These are phyloP conservation scores for Brassica cretica DNA, from an alignment of 345 rosid species.

Conservation along the genomic window DNA sequence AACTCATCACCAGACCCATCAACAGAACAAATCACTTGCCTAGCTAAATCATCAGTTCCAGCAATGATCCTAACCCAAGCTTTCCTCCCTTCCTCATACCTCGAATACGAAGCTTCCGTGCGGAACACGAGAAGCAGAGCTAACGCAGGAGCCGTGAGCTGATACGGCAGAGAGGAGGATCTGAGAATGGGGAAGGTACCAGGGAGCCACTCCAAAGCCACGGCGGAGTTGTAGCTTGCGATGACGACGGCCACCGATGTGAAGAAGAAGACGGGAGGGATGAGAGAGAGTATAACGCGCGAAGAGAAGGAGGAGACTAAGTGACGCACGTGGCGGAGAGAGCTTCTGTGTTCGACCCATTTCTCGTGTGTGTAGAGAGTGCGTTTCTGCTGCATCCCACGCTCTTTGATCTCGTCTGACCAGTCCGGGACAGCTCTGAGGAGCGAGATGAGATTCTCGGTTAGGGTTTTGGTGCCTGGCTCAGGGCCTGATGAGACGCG, in stretches of 20 bases:
- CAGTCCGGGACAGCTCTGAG: constrained; percentile 75
- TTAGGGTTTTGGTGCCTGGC: neutral
- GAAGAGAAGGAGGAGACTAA: constrained; percentile 71
- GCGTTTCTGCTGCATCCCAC: constrained; percentile 74
- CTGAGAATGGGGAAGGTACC: constrained; percentile 65
- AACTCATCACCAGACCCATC: constrained; percentile 49
- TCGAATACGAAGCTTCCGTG: constrained; percentile 90
- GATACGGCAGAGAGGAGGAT: constrained; percentile 81
- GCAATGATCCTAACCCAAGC: constrained; percentile 81
- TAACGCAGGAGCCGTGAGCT: constrained; percentile 84
- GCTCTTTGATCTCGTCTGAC: constrained; percentile 81
- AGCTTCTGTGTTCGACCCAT: constrained; percentile 85
- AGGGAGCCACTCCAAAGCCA: constrained; percentile 62
- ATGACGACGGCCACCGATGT: constrained; percentile 60
- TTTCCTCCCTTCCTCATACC: constrained; percentile 78
- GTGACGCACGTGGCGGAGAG: constrained; percentile 78
- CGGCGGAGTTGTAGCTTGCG: constrained; percentile 69
- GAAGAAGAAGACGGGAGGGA: constrained; percentile 78
- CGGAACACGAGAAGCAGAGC: constrained; percentile 87
- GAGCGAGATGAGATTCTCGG: constrained; percentile 30
- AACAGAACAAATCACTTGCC: constrained; percentile 57
- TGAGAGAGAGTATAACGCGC: constrained; percentile 74
- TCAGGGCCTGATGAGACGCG: constrained; percentile 36
- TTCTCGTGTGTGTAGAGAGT: constrained; percentile 70
- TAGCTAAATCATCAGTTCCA: constrained; percentile 69